Conservation (phyloP, 1,284 basidiomycete genomes). For the Agroathelia rolfsii region DNA sequence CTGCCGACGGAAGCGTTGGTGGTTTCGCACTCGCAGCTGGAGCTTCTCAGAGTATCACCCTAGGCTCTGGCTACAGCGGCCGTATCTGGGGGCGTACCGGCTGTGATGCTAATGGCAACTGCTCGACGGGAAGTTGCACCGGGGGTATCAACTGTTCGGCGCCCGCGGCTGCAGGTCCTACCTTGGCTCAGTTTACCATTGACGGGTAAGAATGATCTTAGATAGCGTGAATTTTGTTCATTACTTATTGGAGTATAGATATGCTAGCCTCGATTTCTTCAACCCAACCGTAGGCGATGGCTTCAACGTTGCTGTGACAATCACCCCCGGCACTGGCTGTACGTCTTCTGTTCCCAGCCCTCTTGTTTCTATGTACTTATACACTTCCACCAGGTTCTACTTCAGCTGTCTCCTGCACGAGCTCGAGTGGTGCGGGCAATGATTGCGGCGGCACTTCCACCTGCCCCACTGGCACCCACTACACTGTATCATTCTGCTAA, state of each 20-base stretch:
- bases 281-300: slow-evolving; percentile 4
- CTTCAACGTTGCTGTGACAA: slow-evolving; percentile 6
- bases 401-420: slow-evolving; percentile 2
- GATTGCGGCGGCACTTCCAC: slow-evolving; percentile 3
- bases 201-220: slow-evolving; percentile 1
- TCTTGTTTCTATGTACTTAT: neutral
- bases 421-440: neutral
- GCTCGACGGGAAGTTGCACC: slow-evolving; percentile 4
- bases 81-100: slow-evolving; percentile 9
- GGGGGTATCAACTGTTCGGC: slow-evolving; percentile 4
- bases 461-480: slow-evolving; percentile 4
- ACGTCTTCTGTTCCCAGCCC: neutral
- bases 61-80: slow-evolving; percentile 2
- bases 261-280: slow-evolving; percentile 3
- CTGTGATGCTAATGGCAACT: slow-evolving; percentile 5
- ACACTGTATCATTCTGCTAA: slow-evolving; percentile 4
- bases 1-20: neutral
- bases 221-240: neutral
- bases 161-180: slow-evolving; percentile 5
- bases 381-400: neutral
- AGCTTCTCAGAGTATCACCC: slow-evolving; percentile 1
- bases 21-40: slow-evolving; percentile 4
- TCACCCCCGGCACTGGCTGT: slow-evolving; percentile 4
- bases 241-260: neutral
- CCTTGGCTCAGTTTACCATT: slow-evolving; percentile 5